These are phyloP conservation scores for Neofusicoccum umdonicola DNA, from an alignment of 2,329 filamentous ascomycete species.

Conservation along the genomic window DNA sequence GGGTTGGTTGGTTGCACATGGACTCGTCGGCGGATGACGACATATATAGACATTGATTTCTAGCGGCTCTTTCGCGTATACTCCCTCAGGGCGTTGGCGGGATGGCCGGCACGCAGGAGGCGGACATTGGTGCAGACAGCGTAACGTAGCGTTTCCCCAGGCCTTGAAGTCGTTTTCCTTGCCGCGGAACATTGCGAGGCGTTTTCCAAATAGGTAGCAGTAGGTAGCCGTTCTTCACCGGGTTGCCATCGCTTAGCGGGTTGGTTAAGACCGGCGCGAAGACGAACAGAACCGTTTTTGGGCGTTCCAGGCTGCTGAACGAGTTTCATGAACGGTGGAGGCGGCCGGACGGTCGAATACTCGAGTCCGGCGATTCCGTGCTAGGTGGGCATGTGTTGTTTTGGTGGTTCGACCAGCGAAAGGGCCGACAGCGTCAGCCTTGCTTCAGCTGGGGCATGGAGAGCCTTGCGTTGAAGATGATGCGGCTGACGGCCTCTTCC, in stretches of 20 bases:
- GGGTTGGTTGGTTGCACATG: background rate
- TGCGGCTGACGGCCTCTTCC: slow-evolving; percentile 9
- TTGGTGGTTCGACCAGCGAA: slow-evolving; percentile 4
- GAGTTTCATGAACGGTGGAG: background rate
- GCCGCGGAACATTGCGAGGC: slow-evolving; percentile 11
- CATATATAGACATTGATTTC: slow-evolving; percentile 16
- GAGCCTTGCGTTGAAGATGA: background rate
- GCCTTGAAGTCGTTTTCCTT: slow-evolving; percentile 1
- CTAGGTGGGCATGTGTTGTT: background rate
- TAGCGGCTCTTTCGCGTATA: slow-evolving; percentile 8
- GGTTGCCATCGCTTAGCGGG: slow-evolving; percentile 6
- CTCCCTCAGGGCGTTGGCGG: slow-evolving; percentile 10
- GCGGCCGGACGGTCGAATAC: too few species aligned
- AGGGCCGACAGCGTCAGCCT: background rate
- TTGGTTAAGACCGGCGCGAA: slow-evolving; percentile 9
- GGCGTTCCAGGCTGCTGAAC: slow-evolving; percentile 1
- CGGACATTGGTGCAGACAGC: background rate
- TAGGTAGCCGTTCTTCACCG: slow-evolving; percentile 15
- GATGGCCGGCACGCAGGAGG: background rate
- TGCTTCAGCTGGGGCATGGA: background rate
- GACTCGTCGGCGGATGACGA: background rate
- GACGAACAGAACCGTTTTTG: slow-evolving; percentile 8
- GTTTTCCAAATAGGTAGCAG: slow-evolving; percentile 15
- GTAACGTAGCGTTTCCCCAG: slow-evolving; percentile 9
- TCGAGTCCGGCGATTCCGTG: background rate